Evolutionary conservation across 202 grass and related monocot genomes (phyloP).

Genomic region (Carex sylvatica): DNA sequence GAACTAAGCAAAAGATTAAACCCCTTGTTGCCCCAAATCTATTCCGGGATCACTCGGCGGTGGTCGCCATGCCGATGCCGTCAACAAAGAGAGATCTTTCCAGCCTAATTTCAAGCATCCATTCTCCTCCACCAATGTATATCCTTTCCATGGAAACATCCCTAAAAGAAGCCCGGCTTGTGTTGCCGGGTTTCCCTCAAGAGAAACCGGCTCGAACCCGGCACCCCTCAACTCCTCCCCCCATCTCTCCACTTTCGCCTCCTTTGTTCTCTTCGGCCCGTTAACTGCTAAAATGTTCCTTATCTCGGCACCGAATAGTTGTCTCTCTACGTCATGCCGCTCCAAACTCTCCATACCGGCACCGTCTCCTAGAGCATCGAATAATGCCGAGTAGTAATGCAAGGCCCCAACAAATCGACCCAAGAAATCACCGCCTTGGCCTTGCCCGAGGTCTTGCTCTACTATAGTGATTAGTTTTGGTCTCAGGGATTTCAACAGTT

Average conservation of each 20-base stretch:
- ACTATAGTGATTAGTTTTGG: conserved; percentile 84
- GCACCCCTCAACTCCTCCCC: conserved; percentile 60
- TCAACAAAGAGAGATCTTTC: conserved; percentile 94
- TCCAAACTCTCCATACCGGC: conserved; percentile 32
- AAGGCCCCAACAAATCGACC: conserved; percentile 83
- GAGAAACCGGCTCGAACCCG: conserved; percentile 62
- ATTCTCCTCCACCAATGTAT: conserved; percentile 75
- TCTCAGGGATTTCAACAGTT: conserved; percentile 45
- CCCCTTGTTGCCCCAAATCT: neutral
- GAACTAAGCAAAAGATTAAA: neutral
- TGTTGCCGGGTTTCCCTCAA: conserved; percentile 60
- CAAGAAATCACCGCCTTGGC: conserved; percentile 64
- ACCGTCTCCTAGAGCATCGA: conserved; percentile 79
- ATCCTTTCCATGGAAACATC: conserved; percentile 89
- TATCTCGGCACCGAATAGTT: conserved; percentile 82
- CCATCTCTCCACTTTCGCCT: conserved; percentile 76
- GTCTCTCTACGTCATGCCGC: conserved; percentile 65
- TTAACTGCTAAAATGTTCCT: conserved; percentile 87
- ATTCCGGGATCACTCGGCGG: conserved; percentile 1
- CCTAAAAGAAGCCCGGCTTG: conserved; percentile 78
- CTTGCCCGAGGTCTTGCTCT: conserved; percentile 80
- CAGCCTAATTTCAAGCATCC: conserved; percentile 75
- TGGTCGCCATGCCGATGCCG: conserved; percentile 84
- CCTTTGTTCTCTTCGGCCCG: conserved; percentile 67
- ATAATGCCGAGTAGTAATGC: conserved; percentile 94